Base-by-base conservation (phyloP, 495 filamentous ascomycete species). In the Aspergillus leporis region DNA sequence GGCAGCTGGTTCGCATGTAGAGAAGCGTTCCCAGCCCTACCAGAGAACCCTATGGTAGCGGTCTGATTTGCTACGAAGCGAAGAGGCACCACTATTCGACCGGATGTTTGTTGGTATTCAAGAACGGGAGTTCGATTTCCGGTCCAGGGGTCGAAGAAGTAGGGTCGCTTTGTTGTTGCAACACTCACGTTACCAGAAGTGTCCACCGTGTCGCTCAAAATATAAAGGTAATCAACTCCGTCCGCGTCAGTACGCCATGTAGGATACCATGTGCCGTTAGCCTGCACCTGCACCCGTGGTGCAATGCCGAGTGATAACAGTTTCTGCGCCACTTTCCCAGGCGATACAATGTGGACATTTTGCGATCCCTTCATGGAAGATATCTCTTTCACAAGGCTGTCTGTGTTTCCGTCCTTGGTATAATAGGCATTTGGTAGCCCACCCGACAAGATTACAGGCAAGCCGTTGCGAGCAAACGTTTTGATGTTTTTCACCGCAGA, bases 381-480 rank as follows among this genome's bases (percentile, higher is more conserved):
- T 3, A 59, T 43, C 12, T 59, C 47, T n/a, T n/a, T 16, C 8
- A 22, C 10, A 48, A 60, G 22, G 4, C 50, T 34, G 19, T 51
- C 63, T 34, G 69, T 40, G 43, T 58, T 51, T 43, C 60, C 50
- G 28, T 54, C 22, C 0, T 62, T 58, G 10, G 59, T 66, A 13
- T 59, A 58, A 32, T 66, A 73, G 22, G 60, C 61, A 16, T 58
- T 61, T 10, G 72, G 75, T 0, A 70, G 14, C 7, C 67, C 65
- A 23, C 74, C 75, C 16, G 67, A 63, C 36, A 81, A 62, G 18
- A 80, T 67, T 1, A 80, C 70, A 0, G 75, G 75, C 5, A 84
- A 68, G 1, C 79, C 80, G 0, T 60, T 63, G 3, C 59, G 51
- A 6, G 80, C 78, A 41, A 73, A 78, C 4, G 69, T 57, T 7